Conservation (phyloP, 1,284 basidiomycete species). For the Ganoderma lucidum region DNA sequence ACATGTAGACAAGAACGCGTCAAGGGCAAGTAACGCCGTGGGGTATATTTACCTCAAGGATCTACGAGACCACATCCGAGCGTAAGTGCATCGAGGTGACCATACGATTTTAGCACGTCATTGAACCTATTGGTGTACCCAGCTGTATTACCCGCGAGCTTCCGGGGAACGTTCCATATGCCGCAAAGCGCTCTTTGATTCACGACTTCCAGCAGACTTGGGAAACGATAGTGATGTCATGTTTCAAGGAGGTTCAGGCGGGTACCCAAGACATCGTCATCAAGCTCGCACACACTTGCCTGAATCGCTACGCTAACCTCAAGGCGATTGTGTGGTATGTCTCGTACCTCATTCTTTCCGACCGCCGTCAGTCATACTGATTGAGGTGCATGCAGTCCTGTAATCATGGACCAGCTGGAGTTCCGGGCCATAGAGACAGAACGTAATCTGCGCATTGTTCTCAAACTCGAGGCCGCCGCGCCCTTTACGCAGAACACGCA, state of each 20-base stretch:
- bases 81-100: background rate
- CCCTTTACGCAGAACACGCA: conserved; percentile 45
- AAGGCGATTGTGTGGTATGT: background rate
- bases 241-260: background rate
- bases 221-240: conserved; percentile 45
- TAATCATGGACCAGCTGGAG: background rate
- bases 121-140: background rate
- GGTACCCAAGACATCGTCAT: background rate
- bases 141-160: conserved; percentile 61
- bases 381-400: background rate
- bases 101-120: background rate
- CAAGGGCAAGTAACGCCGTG: background rate
- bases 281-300: background rate
- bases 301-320: background rate
- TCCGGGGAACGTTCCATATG: conserved; percentile 58
- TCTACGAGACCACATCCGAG: background rate
- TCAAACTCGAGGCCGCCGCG: conserved; percentile 38
- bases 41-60: background rate
- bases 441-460: conserved; percentile 28
- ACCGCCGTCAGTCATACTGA: background rate
- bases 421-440: conserved; percentile 7
- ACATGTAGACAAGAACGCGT: background rate
- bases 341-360: background rate
- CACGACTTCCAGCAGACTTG: conserved; percentile 49
- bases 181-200: conserved; percentile 55